Percentiles rank a stretch among this genome's conserved stretches.
Evolutionary conservation across 2,329 filamentous ascomycete species (phyloP).

Genomic region (Kalmusia sp.): DNA sequence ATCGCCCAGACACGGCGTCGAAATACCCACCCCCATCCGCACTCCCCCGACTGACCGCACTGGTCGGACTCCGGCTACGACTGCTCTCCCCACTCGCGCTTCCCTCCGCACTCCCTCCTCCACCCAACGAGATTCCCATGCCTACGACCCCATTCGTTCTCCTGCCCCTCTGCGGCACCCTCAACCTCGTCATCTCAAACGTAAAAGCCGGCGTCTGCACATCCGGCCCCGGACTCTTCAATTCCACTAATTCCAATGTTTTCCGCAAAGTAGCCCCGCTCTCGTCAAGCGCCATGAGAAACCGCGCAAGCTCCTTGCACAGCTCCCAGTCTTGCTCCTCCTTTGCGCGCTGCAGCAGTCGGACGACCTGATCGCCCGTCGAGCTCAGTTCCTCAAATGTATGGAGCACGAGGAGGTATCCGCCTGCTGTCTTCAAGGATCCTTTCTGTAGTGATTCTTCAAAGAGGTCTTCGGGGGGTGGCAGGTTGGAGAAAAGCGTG

Average conservation of each 20-base stretch:
- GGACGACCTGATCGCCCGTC: conserved; percentile 78
- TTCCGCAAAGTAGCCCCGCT: conserved; percentile 79
- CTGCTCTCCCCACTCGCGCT: conserved; percentile 1
- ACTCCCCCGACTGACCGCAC: not conserved
- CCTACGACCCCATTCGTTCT: conserved; percentile 15
- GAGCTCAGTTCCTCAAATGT: conserved; percentile 69
- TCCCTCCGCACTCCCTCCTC: not conserved
- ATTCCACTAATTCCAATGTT: conserved; percentile 65
- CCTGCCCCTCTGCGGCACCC: conserved; percentile 32
- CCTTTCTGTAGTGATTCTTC: conserved; percentile 88
- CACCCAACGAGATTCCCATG: conserved; percentile 14
- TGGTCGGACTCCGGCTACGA: not conserved
- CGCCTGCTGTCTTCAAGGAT: conserved; percentile 91
- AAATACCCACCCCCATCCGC: conserved; percentile 1
- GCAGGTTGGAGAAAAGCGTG: conserved; percentile 89
- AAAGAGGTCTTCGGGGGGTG: conserved; percentile 88
- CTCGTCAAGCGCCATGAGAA: conserved; percentile 89
- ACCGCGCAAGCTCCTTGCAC: conserved; percentile 93
- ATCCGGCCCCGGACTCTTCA: conserved; percentile 37
- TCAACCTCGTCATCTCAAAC: conserved; percentile 37
- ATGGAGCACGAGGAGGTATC: conserved; percentile 94
- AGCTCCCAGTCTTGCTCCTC: conserved; percentile 91
- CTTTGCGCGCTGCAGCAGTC: conserved; percentile 81
- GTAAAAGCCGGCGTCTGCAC: conserved; percentile 38
- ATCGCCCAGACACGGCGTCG: not conserved